Base-by-base conservation (phyloP, 1,139 yeast species). In the Protomyces gravidus region DNA sequence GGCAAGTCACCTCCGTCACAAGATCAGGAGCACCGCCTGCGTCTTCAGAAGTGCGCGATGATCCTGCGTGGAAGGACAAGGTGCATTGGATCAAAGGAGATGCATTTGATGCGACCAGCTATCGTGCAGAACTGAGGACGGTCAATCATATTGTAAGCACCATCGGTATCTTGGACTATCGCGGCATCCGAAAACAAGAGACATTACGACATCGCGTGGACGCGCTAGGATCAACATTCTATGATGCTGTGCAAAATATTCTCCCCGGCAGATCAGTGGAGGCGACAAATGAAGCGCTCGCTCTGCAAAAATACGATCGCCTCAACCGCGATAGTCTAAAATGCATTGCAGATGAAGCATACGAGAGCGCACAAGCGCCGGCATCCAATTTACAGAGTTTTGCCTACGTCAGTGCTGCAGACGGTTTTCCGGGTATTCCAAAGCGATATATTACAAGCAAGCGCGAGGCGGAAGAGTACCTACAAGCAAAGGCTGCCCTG, bases 351-450 rank as follows among this genome's bases (percentile, higher is more conserved):
- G 42, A 36, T 15, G 11, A n/a, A 36, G 42, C 17, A n/a, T 15
- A 36, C 42, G 19, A 15, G 11, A 15, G 23, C n/a, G 28, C 25
- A n/a, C 47, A 46, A 17, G 25, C 55, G 5, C n/a, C 21, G 13
- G 25, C 25, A 4, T 11, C 17, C 19, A 50, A 46, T 23, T 32
- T 57, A 7, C 48, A 55, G 26, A 50, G 62, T 2, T 62, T 50
- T 28, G 47, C 50, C 42, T 60, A 60, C 26, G 42, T 62, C 39
- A 63, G 65, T n/a, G 64, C 64, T 13, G 64, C 61, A 27, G 61
- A 30, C 9, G 46, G 55, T 9, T 57, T 62, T 36, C 64, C 64
- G 25, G 60, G 60, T 3, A 26, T 62, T 5, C 64, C 64, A 21
- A 46, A 28, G 21, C 55, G 59, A 23, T 62, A 62, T 27, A 48